Base-by-base conservation (phyloP, 2,329 filamentous ascomycete genomes). In the Colletotrichum cuscutae region DNA sequence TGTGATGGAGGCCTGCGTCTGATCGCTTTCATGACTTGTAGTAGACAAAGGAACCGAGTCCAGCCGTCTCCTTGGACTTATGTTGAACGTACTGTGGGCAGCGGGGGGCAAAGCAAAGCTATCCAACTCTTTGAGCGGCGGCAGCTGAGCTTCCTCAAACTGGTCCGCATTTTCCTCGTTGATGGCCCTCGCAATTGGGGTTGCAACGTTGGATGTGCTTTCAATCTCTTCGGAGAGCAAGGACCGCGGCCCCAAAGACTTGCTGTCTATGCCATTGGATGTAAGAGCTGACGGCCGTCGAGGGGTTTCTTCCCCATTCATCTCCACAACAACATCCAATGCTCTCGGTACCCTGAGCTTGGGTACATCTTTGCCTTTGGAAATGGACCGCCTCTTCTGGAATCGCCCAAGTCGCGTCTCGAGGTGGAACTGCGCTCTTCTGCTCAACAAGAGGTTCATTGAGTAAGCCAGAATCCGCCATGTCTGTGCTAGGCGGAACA, bases 181-280 rank as follows among this genome's bases (percentile, higher is more conserved):
- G 1, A 86, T 83, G 4, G 90, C 89, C 15, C 88, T 83, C 2
- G 87, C 90, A 6, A 91, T 79, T 0, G 90, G 90, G 0, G 90
- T 92, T 1, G 89, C 83, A 30, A 90, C 85, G 73, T 91, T 91
- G 1, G 90, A 92, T 7, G 89, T 91, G 78, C 88, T 92, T 73
- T 91, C 90, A 24, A 89, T 84, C 68, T 91, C 90, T 68, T 89
- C 85, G 0, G 88, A 80, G 0, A 90, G 81, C 3, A 90, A 79
- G 0, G 88, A 89, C 30, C 84, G 84, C 13, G 82, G 80, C 1
- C 76, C 73, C n/a, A 77, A 63, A 26, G 82, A 81, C 42, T 81
- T 81, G 61, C 77, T 26, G 77, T 80, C 64, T 77, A 81, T 26
- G 78, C 80, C 74, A 54, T 76, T 76, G 35, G 78, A 73, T 52